Percentiles rank a stretch among this genome's conserved stretches.
Conservation (phyloP, 225 moss, liverwort and hornwort species). For the Marchantia polymorpha region DNA sequence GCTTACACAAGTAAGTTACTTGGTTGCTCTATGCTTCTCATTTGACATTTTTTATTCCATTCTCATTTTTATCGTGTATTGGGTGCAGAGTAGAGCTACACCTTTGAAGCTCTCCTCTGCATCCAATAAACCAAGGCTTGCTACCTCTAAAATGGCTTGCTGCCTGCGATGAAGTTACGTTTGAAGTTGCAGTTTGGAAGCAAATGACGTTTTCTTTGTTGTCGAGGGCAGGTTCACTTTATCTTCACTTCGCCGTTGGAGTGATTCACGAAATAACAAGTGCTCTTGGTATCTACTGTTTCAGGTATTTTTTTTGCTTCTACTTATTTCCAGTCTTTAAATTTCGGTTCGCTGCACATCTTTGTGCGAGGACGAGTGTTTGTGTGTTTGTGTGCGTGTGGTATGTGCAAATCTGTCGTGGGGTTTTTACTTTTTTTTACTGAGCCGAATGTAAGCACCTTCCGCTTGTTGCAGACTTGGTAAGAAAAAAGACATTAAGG, state of each 20-base stretch:
- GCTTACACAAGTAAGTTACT: constrained; percentile 56
- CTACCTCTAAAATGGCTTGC: no score
- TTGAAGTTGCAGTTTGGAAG: background rate
- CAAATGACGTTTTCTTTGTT: background rate
- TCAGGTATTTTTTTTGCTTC: constrained; percentile 49
- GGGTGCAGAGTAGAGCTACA: background rate
- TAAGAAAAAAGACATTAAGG: constrained; percentile 45
- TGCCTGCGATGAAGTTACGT: background rate
- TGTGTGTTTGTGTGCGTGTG: background rate
- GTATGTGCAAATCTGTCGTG: background rate
- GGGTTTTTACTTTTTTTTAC: background rate
- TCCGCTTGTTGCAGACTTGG: constrained; percentile 47
- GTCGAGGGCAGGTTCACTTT: constrained; percentile 52
- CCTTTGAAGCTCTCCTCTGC: no score
- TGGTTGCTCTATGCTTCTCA: background rate
- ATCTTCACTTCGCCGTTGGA: constrained; percentile 67
- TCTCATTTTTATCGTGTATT: no score
- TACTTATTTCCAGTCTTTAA: background rate
- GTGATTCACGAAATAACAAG: constrained; percentile 86
- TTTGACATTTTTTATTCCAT: background rate
- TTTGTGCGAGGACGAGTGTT: background rate
- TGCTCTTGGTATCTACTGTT: constrained; percentile 89
- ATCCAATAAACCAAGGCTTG: background rate
- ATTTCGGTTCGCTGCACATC: background rate
- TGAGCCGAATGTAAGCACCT: constrained; percentile 21